These are phyloP conservation scores for Ophiostoma novo-ulmi DNA, from an alignment of 2,329 filamentous ascomycete genomes.

Conservation along the genomic window DNA sequence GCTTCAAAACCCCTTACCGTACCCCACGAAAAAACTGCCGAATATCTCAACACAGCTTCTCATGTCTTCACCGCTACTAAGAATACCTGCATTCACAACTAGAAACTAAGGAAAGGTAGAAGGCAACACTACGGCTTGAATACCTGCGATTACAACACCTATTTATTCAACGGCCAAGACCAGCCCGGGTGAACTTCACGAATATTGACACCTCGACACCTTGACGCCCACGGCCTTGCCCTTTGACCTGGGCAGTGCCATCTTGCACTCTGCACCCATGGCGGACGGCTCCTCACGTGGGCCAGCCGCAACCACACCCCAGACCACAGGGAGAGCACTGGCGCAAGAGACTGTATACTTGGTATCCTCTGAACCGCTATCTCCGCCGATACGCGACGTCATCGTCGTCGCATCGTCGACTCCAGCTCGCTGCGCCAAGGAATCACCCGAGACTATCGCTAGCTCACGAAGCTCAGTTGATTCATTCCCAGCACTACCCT, in stretches of 20 bases:
- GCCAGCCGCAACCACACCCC: background rate
- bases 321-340: background rate
- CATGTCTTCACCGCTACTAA: background rate
- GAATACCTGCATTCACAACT: background rate
- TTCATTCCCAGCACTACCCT: constrained; percentile 20
- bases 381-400: background rate
- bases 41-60: background rate
- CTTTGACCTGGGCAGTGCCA: background rate
- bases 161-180: background rate
- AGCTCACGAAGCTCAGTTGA: constrained; percentile 18
- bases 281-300: background rate
- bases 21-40: background rate
- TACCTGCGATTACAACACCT: background rate
- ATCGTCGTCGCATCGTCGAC: background rate
- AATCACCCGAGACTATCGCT: background rate
- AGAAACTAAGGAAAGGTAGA: background rate
- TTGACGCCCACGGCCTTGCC: background rate
- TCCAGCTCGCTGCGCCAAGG: background rate
- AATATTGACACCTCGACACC: background rate
- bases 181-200: no score
- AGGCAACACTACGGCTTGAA: background rate
- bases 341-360: background rate
- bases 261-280: background rate
- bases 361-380: background rate
- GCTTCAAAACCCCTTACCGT: background rate